A percentile compares a stretch with the other conserved stretches of the same genome.
Conservation (phyloP, 2,329 filamentous ascomycete species). For the Alternaria ethzedia region DNA sequence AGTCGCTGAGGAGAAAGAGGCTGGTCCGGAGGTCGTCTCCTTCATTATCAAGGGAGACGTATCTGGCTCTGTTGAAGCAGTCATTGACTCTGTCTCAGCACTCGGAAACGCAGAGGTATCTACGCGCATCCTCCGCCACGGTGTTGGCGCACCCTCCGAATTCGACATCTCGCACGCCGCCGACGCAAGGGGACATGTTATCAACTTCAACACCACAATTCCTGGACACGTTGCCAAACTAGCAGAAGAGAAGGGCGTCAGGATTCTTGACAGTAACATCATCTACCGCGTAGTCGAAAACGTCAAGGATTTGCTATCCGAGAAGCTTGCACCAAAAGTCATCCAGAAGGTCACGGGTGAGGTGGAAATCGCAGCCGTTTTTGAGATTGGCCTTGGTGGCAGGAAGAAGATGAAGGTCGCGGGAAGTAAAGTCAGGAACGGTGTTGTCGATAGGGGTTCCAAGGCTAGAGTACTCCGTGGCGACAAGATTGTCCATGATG, state of each 20-base stretch:
- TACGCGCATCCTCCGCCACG: slow-evolving; percentile 76
- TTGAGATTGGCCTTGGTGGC: slow-evolving; percentile 81
- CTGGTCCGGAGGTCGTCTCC: slow-evolving; percentile 66
- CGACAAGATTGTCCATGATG: slow-evolving; percentile 77
- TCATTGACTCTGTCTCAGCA: slow-evolving; percentile 75
- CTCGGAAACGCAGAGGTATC: slow-evolving; percentile 86
- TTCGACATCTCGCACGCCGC: slow-evolving; percentile 90
- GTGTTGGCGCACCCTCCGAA: slow-evolving; percentile 79
- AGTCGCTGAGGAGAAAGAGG: slow-evolving; percentile 51
- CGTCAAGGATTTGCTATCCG: slow-evolving; percentile 70
- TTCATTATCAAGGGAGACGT: slow-evolving; percentile 95
- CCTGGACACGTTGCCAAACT: slow-evolving; percentile 71
- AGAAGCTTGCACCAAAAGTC: slow-evolving; percentile 70
- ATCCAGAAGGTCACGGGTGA: slow-evolving; percentile 80
- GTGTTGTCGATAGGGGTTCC: slow-evolving; percentile 67
- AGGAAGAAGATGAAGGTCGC: slow-evolving; percentile 77
- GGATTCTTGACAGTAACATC: slow-evolving; percentile 83
- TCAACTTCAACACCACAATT: slow-evolving; percentile 83
- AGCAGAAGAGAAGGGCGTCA: slow-evolving; percentile 74
- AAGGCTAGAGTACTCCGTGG: slow-evolving; percentile 75
- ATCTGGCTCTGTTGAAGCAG: slow-evolving; percentile 90
- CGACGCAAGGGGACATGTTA: slow-evolving; percentile 74
- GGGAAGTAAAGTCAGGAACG: slow-evolving; percentile 86
- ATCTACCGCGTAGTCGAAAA: slow-evolving; percentile 83
- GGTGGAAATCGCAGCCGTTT: slow-evolving; percentile 82